Evolutionary conservation across 2,329 filamentous ascomycete genomes (phyloP), one percentile per base, ranked within the genome.

Genomic region (Fusarium succisae): DNA sequence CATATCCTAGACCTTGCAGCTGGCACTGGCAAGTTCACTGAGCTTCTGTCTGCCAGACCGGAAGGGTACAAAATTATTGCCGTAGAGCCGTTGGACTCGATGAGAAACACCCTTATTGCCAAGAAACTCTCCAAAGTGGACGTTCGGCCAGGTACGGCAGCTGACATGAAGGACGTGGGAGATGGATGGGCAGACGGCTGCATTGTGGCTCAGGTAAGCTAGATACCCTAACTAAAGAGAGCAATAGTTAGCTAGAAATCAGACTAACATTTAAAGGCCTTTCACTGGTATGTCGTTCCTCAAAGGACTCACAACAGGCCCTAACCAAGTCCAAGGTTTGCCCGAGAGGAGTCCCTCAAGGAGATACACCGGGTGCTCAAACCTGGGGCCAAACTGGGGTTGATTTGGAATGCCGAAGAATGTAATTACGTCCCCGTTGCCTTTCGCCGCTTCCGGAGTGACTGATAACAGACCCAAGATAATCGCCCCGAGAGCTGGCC

Each of bases 321-420:
- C 55, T 68, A 37, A 67, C 48, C 28, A 66, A 26, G 28, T 22
- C 30, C 22, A 55, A 91, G 92, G 92, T 94, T 94, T 82, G 90
- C 92, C 44, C 92, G 87, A 60, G 82, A 87, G 47, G 86, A 89
- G 41, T 84, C 91, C 1, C 82, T 95, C 35, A 81, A 84, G 51
- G 91, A 94, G 76, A 91, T 94, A n/a, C 87, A 90, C 74, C 88
- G 92, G 53, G 87, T 92, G 0, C 82, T 94, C 54, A 88, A 87
- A 76, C 90, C 90, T 1, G 87, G 87, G 12, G 88, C 88, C 12
- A 85, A 85, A 35, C 84, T 94, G 35, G 92, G 90, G 20, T 81
- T 93, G 80, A 91, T 94, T 60, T 94, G 93, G 92, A 94, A 94
- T 76, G 84, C 91, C 67, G 92, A 94, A 79, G 90, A 93, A 73